phyloP scores from a whole-genome alignment of 2,329 filamentous ascomycete species.

The Fonsecaea erecta region DNA sequence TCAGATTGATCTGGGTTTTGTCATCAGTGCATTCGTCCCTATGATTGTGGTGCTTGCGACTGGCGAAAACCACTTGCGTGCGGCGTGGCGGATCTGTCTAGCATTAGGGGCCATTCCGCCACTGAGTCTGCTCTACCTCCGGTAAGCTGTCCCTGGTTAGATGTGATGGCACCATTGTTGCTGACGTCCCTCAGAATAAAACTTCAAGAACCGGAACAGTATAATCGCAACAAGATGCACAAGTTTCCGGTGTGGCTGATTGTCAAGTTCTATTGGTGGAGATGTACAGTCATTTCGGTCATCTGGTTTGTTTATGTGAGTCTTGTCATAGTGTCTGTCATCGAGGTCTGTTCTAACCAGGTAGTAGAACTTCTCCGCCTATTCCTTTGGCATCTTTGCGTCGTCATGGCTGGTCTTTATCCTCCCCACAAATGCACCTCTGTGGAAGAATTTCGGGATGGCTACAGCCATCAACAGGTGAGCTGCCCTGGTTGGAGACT shows the following conservation, averaged over 20 bases:
- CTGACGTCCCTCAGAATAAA: constrained; percentile 51
- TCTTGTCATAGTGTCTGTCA: background rate
- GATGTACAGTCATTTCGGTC: constrained; percentile 68
- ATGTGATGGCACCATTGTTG: background rate
- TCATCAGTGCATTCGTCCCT: constrained; percentile 78
- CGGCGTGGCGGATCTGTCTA: constrained; percentile 80
- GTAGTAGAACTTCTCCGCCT: constrained; percentile 70
- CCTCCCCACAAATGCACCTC: constrained; percentile 61
- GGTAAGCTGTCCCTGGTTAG: constrained; percentile 41
- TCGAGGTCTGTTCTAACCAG: background rate
- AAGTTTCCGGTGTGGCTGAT: constrained; percentile 59
- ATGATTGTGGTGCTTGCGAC: constrained; percentile 66
- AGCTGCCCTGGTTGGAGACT: background rate
- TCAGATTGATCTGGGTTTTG: constrained; percentile 84
- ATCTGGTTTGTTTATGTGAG: constrained; percentile 81
- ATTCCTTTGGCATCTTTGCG: constrained; percentile 85
- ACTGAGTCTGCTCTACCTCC: constrained; percentile 70
- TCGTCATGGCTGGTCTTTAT: constrained; percentile 65
- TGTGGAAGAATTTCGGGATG: constrained; percentile 85
- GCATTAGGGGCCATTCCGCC: constrained; percentile 79
- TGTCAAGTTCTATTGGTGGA: constrained; percentile 72
- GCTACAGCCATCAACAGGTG: constrained; percentile 75
- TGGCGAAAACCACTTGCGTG: constrained; percentile 67
- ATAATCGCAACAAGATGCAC: constrained; percentile 71
- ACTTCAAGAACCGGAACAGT: constrained; percentile 79